phyloP scores from a whole-genome alignment of 2,329 filamentous ascomycete species.

The Arthrobotrys iridis region DNA sequence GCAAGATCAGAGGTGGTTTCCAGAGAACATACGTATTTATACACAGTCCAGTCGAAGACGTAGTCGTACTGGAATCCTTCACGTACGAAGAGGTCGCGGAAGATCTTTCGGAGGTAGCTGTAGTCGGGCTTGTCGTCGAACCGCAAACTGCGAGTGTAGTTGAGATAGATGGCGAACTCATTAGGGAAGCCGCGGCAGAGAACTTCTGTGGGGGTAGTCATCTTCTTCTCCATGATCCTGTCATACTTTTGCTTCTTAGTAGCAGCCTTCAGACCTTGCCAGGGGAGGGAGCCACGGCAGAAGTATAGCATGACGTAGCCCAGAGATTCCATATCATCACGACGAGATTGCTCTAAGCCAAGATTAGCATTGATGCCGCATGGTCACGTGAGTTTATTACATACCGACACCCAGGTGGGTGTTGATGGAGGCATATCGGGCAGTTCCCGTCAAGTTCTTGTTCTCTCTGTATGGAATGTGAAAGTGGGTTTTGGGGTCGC shows the following conservation, averaged over 20 bases:
- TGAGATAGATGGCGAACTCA: slow-evolving; percentile 99
- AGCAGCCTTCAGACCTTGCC: slow-evolving; percentile 98
- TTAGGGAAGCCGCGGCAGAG: slow-evolving; percentile 99
- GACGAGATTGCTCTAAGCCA: slow-evolving; percentile 86
- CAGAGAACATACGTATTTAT: slow-evolving; percentile 58
- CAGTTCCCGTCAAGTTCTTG: slow-evolving; percentile 99
- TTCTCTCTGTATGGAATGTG: slow-evolving; percentile 99
- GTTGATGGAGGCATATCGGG: slow-evolving; percentile 98
- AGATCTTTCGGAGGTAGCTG: slow-evolving; percentile 99
- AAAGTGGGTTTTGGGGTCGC: slow-evolving; percentile 99
- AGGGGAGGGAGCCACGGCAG: slow-evolving; percentile 96
- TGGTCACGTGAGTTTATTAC: slow-evolving; percentile 60
- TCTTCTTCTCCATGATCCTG: slow-evolving; percentile 99
- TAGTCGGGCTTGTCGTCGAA: slow-evolving; percentile 99
- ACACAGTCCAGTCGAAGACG: slow-evolving; percentile 96
- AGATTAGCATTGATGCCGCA: slow-evolving; percentile 20
- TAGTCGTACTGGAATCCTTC: slow-evolving; percentile 99
- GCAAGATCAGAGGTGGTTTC: neutral
- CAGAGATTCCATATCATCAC: slow-evolving; percentile 98
- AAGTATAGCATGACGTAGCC: slow-evolving; percentile 99
- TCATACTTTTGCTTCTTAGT: slow-evolving; percentile 99
- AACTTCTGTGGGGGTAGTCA: slow-evolving; percentile 98
- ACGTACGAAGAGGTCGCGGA: slow-evolving; percentile 98
- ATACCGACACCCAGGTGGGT: slow-evolving; percentile 92
- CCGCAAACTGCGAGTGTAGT: slow-evolving; percentile 97